Percentiles rank a stretch among this genome's conserved stretches.
Conservation (phyloP, 495 filamentous ascomycete genomes). For the Paragyromitra xinjiangensis region DNA sequence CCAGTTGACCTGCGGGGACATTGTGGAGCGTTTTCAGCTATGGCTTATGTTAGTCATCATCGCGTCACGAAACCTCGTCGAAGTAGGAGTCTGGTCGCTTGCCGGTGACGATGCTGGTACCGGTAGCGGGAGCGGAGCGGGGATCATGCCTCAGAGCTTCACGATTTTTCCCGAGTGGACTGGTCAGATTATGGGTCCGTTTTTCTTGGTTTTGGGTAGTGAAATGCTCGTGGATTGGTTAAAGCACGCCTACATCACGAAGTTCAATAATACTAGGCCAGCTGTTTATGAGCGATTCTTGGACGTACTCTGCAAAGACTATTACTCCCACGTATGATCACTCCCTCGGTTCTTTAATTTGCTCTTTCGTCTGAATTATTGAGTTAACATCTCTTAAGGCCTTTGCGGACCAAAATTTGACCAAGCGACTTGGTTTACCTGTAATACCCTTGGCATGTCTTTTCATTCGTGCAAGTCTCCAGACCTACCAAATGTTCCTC, state of each 20-base stretch:
- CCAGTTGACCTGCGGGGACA: slow-evolving; percentile 92
- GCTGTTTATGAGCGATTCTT: slow-evolving; percentile 86
- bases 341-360: neutral
- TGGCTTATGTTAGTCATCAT: slow-evolving; percentile 98
- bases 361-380: slow-evolving; percentile 9
- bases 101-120: slow-evolving; percentile 58
- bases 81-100: slow-evolving; percentile 76
- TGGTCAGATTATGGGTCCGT: slow-evolving; percentile 88
- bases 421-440: slow-evolving; percentile 86
- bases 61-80: slow-evolving; percentile 91
- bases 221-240: slow-evolving; percentile 98
- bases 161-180: slow-evolving; percentile 87
- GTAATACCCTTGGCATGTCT: slow-evolving; percentile 92
- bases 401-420: slow-evolving; percentile 87
- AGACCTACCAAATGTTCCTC: slow-evolving; percentile 99
- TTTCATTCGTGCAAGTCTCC: slow-evolving; percentile 91
- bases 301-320: slow-evolving; percentile 94
- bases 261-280: slow-evolving; percentile 96
- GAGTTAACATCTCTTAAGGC: slow-evolving; percentile 64
- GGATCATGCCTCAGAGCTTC: slow-evolving; percentile 84
- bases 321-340: slow-evolving; percentile 82
- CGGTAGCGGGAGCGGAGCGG: slow-evolving; percentile 63
- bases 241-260: slow-evolving; percentile 96
- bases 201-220: slow-evolving; percentile 89
- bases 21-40: slow-evolving; percentile 96